These are phyloP conservation scores for Ramaria rubella DNA, from an alignment of 768 basidiomycete genomes.

Conservation along the genomic window DNA sequence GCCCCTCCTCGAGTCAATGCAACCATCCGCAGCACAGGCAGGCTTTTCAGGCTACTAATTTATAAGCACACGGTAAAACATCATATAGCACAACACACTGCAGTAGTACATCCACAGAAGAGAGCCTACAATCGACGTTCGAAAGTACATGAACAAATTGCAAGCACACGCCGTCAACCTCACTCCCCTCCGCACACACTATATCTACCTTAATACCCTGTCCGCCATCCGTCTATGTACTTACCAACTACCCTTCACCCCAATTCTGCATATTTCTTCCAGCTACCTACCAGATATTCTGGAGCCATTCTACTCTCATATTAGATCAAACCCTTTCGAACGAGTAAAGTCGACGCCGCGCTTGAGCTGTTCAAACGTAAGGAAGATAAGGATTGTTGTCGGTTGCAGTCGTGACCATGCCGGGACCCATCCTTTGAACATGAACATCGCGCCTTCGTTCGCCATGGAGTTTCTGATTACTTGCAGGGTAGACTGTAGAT, in stretches of 20 bases:
- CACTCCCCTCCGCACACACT: background rate
- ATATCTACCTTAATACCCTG: background rate
- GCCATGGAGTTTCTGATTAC: conserved; percentile 64
- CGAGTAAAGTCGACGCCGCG: conserved; percentile 59
- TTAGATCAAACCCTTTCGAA: background rate
- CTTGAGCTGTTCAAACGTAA: conserved; percentile 78
- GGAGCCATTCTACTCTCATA: background rate
- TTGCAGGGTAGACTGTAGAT: conserved; percentile 53
- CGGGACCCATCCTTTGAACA: conserved; percentile 90
- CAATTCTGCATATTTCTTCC: background rate
- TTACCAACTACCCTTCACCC: background rate
- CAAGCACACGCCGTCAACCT: background rate
- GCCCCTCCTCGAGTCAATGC: background rate
- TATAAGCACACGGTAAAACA: background rate
- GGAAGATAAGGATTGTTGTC: conserved; percentile 82
- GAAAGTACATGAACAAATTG: background rate
- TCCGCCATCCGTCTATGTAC: background rate
- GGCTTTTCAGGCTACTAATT: background rate
- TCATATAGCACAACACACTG: background rate
- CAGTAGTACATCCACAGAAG: background rate
- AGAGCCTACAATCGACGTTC: background rate
- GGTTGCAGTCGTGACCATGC: conserved; percentile 83
- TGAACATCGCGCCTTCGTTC: conserved; percentile 78
- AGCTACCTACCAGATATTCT: background rate
- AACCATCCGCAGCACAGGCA: too few species aligned